These are phyloP conservation scores for Friedmanniomyces simplex DNA, from an alignment of 495 filamentous ascomycete species.

Conservation along the genomic window DNA sequence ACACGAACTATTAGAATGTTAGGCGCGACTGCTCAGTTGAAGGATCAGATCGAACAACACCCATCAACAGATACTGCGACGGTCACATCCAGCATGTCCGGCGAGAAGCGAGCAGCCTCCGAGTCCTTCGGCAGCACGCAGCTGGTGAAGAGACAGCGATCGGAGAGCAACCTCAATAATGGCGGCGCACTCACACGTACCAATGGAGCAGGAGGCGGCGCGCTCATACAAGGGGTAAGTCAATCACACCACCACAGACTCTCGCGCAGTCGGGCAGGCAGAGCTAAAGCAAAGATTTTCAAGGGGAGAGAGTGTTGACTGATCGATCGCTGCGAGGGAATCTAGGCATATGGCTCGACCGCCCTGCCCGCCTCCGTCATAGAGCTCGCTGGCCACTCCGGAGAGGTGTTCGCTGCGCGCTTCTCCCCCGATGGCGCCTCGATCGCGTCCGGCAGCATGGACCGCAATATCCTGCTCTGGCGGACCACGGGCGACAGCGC, in stretches of 20 bases:
- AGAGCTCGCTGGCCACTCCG: constrained; percentile 66
- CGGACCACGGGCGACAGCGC: constrained; percentile 82
- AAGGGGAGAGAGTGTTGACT: neutral
- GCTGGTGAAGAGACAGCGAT: constrained; percentile 78
- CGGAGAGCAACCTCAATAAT: constrained; percentile 53
- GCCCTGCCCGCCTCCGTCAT: constrained; percentile 85
- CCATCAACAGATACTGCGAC: neutral
- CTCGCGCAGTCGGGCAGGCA: neutral
- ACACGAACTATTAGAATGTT: too few species aligned
- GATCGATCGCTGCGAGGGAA: constrained; percentile 23
- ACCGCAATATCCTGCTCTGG: constrained; percentile 87
- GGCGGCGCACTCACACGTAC: constrained; percentile 49
- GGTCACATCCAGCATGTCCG: constrained; percentile 49
- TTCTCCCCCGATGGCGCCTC: constrained; percentile 81
- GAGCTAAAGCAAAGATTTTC: constrained; percentile 19
- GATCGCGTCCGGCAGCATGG: constrained; percentile 93
- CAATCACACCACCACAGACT: neutral
- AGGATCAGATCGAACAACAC: neutral
- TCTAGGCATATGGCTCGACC: constrained; percentile 56
- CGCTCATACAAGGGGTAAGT: constrained; percentile 77
- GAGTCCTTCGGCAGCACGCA: constrained; percentile 70
- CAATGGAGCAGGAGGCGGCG: constrained; percentile 59
- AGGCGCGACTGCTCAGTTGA: too few species aligned
- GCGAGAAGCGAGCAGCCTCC: constrained; percentile 80
- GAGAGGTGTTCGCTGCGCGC: constrained; percentile 82